Base-by-base conservation (phyloP, 441 rosid species). In the Manihot esculenta region DNA sequence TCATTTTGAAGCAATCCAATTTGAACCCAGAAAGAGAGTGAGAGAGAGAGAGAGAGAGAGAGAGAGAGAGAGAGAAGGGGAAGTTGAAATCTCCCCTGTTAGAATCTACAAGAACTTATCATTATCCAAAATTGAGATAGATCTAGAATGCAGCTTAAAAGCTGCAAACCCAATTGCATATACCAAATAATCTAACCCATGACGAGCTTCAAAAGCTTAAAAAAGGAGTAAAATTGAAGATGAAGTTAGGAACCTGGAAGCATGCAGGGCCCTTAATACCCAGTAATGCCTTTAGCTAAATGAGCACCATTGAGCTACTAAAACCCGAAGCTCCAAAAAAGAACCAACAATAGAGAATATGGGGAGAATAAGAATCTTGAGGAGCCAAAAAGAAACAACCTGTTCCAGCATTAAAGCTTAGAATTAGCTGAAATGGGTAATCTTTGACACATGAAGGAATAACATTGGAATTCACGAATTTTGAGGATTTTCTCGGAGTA, bases 361-460 rank as follows among this genome's bases (percentile, higher is more conserved):
- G 41, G 18, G 33, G 10, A 41, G 15, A 5, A 10, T 0, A 50
- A 13, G 26, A 57, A 56, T 45, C 30, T 21, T n/a, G 53, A 0
- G 15, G 10, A 23, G 14, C 13, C 15, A 38, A 48, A 38, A 30
- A 61, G 42, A 26, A 58, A 41, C 53, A 10, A 35, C 30, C 59
- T 55, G 79, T 67, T 72, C 76, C 79, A 68, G 79, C 55, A 55
- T 67, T 48, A 55, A 72, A 51, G 70, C 41, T 50, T 66, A 9
- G 48, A 62, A 75, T 14, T 45, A 53, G 65, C 66, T 48, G 69
- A 60, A 71, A 63, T 33, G 60, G 61, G 70, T 15, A 63, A 48
- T 33, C 53, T 56, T 74, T 55, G 58, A 54, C 55, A 26, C 33
- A 64, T 24, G 38, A 41, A 23, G 44, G 7, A 51, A 49, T 45